Evolutionary conservation across 768 basidiomycete genomes (phyloP), one percentile per base, ranked within the genome.

Genomic region (Pleurotus platypus): DNA sequence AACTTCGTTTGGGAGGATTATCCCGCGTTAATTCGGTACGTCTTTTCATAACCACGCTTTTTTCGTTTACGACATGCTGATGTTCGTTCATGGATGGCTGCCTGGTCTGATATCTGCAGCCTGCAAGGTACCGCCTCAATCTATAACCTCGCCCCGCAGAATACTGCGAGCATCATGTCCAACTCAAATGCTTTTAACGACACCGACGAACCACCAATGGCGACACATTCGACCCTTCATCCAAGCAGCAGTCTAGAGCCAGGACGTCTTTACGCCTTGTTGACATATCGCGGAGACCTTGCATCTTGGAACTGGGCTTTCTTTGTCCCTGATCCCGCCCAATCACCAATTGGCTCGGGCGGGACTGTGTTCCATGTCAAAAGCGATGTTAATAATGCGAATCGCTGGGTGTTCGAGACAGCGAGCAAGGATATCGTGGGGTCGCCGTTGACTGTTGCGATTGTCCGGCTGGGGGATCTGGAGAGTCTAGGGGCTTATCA

Each of bases 261-360:
- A 5, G 69, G 73, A 49, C 66, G 67, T 49, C 70, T 80, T 13
- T 79, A 80, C 61, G 77, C 76, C 9, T 71, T 78, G 60, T 72
- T 80, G 57, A 70, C 70, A 35, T 79, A 78, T 62, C 65, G 74
- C 16, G 77, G 76, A 38, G 78, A 80, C 59, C 72, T 76, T 38
- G 75, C 76, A 20, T 70, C 75, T 4, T 80, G 78, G 78, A 75
- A 78, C 60, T 80, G 78, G 78, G 72, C 75, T 4, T 80, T 80
- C 62, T 79, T 73, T 66, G 70, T 78, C 26, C 72, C 77, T 49
- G 70, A 78, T 63, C 73, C 75, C 46, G 54, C 66, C 5, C 62
- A 68, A 1, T 60, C 63, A 3, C 78, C 78, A 12, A 73, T 78
- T 59, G 78, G 78, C 20, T 69, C 72, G 40, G 62, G 68, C 13